These are phyloP conservation scores for Dothideomycetidae sp. DNA, from an alignment of 2,329 filamentous ascomycete species.

Conservation along the genomic window DNA sequence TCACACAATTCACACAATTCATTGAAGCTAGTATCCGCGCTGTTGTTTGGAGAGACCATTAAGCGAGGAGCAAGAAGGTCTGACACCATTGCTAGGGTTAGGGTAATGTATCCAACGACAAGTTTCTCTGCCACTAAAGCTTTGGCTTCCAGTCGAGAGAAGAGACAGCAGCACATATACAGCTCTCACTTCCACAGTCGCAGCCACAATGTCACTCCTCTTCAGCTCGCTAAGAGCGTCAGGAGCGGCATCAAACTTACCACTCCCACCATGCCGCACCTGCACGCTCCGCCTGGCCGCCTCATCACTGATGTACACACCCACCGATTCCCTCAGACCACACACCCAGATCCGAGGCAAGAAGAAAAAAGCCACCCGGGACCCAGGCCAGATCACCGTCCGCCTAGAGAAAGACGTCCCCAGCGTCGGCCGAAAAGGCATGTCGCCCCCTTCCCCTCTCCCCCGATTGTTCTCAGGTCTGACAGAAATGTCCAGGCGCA, in stretches of 20 bases:
- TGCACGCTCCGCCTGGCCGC: conserved; percentile 11
- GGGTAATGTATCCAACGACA: no score
- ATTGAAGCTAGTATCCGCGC: no score
- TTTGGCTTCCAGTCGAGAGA: no score
- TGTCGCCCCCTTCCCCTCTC: background rate
- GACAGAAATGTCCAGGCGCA: conserved; percentile 27
- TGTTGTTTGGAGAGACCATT: no score
- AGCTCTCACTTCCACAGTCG: no score
- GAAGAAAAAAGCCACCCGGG: conserved; percentile 21
- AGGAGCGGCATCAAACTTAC: background rate
- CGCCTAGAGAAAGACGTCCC: conserved; percentile 38
- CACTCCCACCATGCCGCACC: conserved; percentile 11
- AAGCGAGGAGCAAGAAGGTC: no score
- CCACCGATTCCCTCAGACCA: no score
- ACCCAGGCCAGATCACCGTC: conserved; percentile 30
- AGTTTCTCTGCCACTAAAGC: no score
- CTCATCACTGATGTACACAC: conserved; percentile 9
- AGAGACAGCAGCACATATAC: no score
- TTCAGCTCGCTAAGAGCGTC: background rate
- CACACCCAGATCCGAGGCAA: conserved; percentile 23
- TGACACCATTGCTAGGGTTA: no score
- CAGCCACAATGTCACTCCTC: background rate
- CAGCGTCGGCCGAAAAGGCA: conserved; percentile 37
- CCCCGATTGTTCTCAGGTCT: background rate
- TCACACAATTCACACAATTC: no score